Evolutionary conservation across 2,329 filamentous ascomycete genomes (phyloP).

Genomic region (Trichoderma sp.): DNA sequence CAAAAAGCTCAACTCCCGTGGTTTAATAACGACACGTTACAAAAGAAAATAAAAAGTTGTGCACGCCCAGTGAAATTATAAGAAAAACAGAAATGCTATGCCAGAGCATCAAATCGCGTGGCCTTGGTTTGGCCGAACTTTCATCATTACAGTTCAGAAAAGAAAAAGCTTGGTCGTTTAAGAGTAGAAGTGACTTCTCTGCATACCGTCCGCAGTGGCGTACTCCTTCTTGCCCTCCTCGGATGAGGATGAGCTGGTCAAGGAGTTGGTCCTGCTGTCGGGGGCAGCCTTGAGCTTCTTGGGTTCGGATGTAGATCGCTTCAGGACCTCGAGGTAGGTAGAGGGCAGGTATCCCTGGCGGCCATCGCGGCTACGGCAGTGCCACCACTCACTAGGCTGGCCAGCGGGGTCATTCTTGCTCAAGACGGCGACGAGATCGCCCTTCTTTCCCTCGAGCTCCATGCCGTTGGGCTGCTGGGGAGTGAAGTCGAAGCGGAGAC

Average conservation of each 20-base stretch:
- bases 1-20: background rate
- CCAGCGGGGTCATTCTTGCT: conserved; percentile 91
- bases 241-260: conserved; percentile 47
- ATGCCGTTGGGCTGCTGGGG: conserved; percentile 70
- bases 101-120: conserved; percentile 10
- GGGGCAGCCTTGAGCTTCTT: conserved; percentile 55
- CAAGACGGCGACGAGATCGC: conserved; percentile 91
- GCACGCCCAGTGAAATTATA: background rate
- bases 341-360: conserved; percentile 88
- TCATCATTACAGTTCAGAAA: background rate
- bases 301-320: conserved; percentile 52
- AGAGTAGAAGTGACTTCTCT: conserved; percentile 61
- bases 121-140: background rate
- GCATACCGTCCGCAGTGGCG: conserved; percentile 56
- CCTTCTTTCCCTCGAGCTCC: conserved; percentile 90
- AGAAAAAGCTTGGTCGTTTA: conserved; percentile 33
- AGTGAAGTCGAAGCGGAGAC: conserved; percentile 89
- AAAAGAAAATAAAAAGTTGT: background rate
- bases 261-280: conserved; percentile 51
- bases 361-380: conserved; percentile 85
- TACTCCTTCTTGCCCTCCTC: conserved; percentile 53
- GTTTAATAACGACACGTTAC: background rate
- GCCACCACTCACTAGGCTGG: conserved; percentile 95
- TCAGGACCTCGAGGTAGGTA: conserved; percentile 80
- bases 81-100: background rate